Conservation (phyloP, 805 yeast species). For the Candida incommunis region DNA sequence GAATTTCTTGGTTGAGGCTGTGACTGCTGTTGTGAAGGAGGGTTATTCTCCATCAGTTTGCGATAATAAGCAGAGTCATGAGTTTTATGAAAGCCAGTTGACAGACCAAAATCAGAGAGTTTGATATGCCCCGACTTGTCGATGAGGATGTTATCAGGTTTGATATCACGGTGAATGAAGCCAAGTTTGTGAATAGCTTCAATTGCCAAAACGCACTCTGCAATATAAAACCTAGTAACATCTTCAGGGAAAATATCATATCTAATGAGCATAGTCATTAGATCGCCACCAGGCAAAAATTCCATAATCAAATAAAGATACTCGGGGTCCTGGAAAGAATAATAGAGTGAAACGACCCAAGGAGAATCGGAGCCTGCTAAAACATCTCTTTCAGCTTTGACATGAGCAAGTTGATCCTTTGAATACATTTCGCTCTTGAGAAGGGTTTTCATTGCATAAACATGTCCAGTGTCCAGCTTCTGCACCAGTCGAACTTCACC, state of each 20-base stretch:
- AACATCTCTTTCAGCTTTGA: slow-evolving; percentile 91
- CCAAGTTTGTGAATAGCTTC: slow-evolving; percentile 90
- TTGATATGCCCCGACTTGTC: slow-evolving; percentile 65
- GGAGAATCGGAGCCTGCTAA: slow-evolving; percentile 81
- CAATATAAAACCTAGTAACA: slow-evolving; percentile 78
- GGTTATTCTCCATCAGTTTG: slow-evolving; percentile 59
- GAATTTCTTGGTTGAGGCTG: slow-evolving; percentile 40
- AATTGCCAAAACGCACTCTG: slow-evolving; percentile 89
- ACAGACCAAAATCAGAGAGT: slow-evolving; percentile 61
- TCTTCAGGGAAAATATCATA: slow-evolving; percentile 92
- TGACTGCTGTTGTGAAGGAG: slow-evolving; percentile 13
- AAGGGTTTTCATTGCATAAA: slow-evolving; percentile 87
- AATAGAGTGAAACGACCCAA: slow-evolving; percentile 75
- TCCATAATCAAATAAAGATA: slow-evolving; percentile 95
- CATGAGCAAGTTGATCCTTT: slow-evolving; percentile 89
- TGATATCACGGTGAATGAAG: slow-evolving; percentile 91
- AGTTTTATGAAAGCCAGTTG: slow-evolving; percentile 89
- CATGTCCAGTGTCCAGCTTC: slow-evolving; percentile 81
- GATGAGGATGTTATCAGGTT: slow-evolving; percentile 88
- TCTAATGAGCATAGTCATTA: slow-evolving; percentile 90
- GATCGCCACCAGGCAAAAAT: slow-evolving; percentile 91
- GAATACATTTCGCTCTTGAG: slow-evolving; percentile 87
- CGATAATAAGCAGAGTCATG: slow-evolving; percentile 82
- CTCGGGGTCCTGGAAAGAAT: slow-evolving; percentile 71
- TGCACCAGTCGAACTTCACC: slow-evolving; percentile 95